phyloP scores from a whole-genome alignment of 2,329 filamentous ascomycete genomes.

The Penicillium corylophilum region DNA sequence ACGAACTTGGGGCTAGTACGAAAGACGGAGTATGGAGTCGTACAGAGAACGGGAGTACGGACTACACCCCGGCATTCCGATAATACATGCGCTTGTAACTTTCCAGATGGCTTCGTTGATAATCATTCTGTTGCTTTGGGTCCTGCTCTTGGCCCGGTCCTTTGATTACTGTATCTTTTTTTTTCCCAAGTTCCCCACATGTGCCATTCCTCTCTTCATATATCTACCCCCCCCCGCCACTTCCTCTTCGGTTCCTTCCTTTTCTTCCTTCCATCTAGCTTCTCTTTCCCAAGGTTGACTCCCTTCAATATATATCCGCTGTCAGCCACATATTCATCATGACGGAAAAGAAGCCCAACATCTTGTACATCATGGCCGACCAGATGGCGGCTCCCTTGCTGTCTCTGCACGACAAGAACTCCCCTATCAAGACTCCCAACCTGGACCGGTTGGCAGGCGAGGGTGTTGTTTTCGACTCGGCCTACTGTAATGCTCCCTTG shows the following conservation, averaged over 20 bases:
- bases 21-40: too few relatives aligned
- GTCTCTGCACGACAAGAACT: constrained; percentile 86
- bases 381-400: constrained; percentile 87
- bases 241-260: constrained; percentile 6
- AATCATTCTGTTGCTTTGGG: neutral
- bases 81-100: neutral
- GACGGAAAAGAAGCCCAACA: constrained; percentile 63
- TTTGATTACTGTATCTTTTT: constrained; percentile 6
- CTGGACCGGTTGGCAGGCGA: constrained; percentile 77
- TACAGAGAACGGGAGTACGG: neutral
- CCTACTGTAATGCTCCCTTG: constrained; percentile 90
- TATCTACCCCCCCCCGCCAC: constrained; percentile 12
- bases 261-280: constrained; percentile 6
- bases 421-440: constrained; percentile 89
- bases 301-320: neutral
- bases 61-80: neutral
- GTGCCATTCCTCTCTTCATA: constrained; percentile 13
- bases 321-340: constrained; percentile 23
- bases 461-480: constrained; percentile 87
- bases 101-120: neutral
- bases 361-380: constrained; percentile 95
- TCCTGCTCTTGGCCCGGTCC: constrained; percentile 2
- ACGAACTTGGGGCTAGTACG: neutral
- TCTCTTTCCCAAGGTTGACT: neutral
- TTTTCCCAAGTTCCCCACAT: constrained; percentile 16